Conservation (phyloP, 1,139 yeast species). For the Williopsis jadinii region DNA sequence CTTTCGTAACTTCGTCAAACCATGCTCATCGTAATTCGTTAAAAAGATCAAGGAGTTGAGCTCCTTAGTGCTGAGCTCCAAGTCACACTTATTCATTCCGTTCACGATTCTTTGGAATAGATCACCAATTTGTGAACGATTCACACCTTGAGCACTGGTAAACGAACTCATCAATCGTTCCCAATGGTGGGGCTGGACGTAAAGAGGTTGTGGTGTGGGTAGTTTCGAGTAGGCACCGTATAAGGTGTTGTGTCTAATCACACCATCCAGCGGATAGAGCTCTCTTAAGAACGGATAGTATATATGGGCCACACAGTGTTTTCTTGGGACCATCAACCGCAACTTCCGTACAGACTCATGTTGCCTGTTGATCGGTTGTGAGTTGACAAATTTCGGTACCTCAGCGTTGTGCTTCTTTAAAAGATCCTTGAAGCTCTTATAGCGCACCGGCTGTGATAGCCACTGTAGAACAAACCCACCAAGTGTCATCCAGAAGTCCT, state of each 20-base stretch:
- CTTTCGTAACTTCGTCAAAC: slow-evolving; percentile 2
- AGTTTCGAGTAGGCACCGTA: slow-evolving; percentile 31
- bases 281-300: slow-evolving; percentile 26
- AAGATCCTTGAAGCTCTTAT: not conserved
- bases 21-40: slow-evolving; percentile 6
- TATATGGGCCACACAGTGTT: not conserved
- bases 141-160: slow-evolving; percentile 14
- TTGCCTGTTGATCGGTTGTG: slow-evolving; percentile 1
- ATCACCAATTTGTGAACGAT: slow-evolving; percentile 2
- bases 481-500: not conserved
- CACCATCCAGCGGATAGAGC: slow-evolving; percentile 29
- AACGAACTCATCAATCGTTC: slow-evolving; percentile 32
- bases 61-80: slow-evolving; percentile 10
- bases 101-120: slow-evolving; percentile 1
- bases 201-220: slow-evolving; percentile 32
- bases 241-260: slow-evolving; percentile 27
- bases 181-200: slow-evolving; percentile 31
- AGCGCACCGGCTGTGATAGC: not conserved
- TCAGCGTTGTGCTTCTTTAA: not conserved
- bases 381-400: not conserved
- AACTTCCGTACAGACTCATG: not conserved
- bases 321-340: slow-evolving; percentile 1
- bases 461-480: not conserved
- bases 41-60: slow-evolving; percentile 5
- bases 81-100: slow-evolving; percentile 5